A percentile compares a stretch with the other conserved stretches of the same genome.
Conservation (phyloP, 2,329 filamentous ascomycete species). For the Ophiocordyceps camponoti-saundersi region DNA sequence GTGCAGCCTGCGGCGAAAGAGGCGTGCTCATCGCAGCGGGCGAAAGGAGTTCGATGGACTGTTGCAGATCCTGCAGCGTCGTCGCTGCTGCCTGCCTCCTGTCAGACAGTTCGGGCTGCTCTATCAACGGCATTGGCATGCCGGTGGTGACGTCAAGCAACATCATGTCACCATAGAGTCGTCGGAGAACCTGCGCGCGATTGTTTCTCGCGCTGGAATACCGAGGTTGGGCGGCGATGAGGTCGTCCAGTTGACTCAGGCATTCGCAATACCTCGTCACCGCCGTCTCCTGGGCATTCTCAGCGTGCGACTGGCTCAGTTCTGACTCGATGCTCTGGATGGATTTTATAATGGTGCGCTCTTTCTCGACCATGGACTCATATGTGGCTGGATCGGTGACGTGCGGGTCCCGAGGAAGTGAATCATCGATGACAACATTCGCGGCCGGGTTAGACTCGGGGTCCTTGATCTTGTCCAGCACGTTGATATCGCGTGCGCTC, state of each 20-base stretch:
- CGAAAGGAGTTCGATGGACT: conserved; percentile 40
- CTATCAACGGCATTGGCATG: conserved; percentile 23
- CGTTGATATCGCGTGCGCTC: conserved; percentile 40
- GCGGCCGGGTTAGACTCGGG: conserved; percentile 43
- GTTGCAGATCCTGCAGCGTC: conserved; percentile 35
- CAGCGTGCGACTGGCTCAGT: conserved; percentile 23
- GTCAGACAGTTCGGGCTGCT: conserved; percentile 17
- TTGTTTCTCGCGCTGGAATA: conserved; percentile 66
- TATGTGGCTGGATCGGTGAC: conserved; percentile 34
- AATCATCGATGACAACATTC: conserved; percentile 34
- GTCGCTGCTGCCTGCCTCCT: conserved; percentile 20
- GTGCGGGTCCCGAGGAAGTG: conserved; percentile 39
- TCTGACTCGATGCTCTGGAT: conserved; percentile 39
- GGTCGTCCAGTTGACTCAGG: conserved; percentile 29
- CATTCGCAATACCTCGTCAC: conserved; percentile 28
- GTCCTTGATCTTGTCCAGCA: conserved; percentile 51
- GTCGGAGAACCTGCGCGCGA: conserved; percentile 48
- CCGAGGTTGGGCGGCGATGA: conserved; percentile 40
- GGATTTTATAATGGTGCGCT: conserved; percentile 33
- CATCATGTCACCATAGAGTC: conserved; percentile 44
- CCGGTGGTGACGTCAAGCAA: conserved; percentile 24
- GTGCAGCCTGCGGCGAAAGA: conserved; percentile 47
- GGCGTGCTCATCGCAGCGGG: conserved; percentile 30
- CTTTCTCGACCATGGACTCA: conserved; percentile 28
- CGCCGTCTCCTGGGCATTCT: conserved; percentile 17